These are phyloP conservation scores for Nigrospora sphaerica DNA, from an alignment of 2,329 filamentous ascomycete species.

Conservation along the genomic window DNA sequence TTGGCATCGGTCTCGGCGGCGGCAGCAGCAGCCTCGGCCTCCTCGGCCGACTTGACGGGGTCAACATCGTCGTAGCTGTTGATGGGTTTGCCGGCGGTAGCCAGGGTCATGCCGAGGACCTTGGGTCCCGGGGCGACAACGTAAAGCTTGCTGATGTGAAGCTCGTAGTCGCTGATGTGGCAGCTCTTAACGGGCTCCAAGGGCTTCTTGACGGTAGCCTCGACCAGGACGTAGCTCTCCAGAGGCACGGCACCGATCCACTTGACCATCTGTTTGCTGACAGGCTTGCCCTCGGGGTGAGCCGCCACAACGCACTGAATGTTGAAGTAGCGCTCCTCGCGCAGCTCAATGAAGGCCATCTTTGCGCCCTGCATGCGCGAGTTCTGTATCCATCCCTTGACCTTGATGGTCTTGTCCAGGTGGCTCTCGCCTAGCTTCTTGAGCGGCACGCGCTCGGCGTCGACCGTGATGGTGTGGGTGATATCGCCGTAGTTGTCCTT, in stretches of 20 bases:
- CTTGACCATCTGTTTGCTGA: conserved; percentile 90
- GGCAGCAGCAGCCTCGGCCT: conserved; percentile 29
- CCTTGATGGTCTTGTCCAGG: conserved; percentile 63
- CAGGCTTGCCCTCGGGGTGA: conserved; percentile 52
- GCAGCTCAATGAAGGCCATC: conserved; percentile 82
- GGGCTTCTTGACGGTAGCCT: conserved; percentile 74
- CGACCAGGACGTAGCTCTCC: conserved; percentile 77
- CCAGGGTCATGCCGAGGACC: conserved; percentile 51
- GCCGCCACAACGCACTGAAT: conserved; percentile 76
- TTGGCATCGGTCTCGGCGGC: conserved; percentile 29
- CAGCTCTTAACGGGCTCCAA: conserved; percentile 85
- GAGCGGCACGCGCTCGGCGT: conserved; percentile 52
- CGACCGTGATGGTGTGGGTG: conserved; percentile 49
- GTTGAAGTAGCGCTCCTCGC: conserved; percentile 65
- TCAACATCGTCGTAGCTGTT: conserved; percentile 54
- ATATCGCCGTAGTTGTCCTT: conserved; percentile 76
- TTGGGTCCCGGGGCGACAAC: conserved; percentile 59
- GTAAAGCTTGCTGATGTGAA: conserved; percentile 83
- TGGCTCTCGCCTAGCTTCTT: conserved; percentile 56
- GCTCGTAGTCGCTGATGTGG: conserved; percentile 70
- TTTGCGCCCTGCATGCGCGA: conserved; percentile 82
- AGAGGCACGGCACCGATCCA: conserved; percentile 68
- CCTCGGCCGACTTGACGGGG: conserved; percentile 18
- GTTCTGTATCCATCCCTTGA: conserved; percentile 82
- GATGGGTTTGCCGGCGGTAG: conserved; percentile 46